These are phyloP conservation scores for Cyberlindnera xylosilytica DNA, from an alignment of 805 yeast genomes.

Conservation along the genomic window DNA sequence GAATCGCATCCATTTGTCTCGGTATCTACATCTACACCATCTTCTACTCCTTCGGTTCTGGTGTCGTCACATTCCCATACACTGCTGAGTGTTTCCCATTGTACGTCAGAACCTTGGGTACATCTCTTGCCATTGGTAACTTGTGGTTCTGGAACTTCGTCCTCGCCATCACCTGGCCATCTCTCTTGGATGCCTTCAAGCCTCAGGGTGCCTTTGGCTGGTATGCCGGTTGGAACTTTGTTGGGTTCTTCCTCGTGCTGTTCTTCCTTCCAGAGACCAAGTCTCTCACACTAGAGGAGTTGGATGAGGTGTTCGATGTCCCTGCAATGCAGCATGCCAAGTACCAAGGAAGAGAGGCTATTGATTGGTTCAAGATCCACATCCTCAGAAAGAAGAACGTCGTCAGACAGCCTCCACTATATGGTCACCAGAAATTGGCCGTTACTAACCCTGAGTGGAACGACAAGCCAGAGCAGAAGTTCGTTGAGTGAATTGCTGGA, in stretches of 20 bases:
- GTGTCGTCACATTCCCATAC: conserved; percentile 87
- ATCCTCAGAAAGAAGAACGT: conserved; percentile 47
- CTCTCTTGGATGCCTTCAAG: conserved; percentile 59
- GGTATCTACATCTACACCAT: conserved; percentile 74
- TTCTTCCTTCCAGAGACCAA: conserved; percentile 70
- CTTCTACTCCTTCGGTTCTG: conserved; percentile 81
- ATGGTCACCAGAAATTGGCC: conserved; percentile 55
- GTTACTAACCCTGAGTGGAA: conserved; percentile 62
- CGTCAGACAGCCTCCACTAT: conserved; percentile 51
- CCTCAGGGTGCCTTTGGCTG: conserved; percentile 87
- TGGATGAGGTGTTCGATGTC: conserved; percentile 67
- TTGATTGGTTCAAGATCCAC: conserved; percentile 42
- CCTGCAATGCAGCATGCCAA: conserved; percentile 54
- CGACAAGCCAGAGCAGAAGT: conserved; percentile 52
- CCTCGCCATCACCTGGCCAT: conserved; percentile 77
- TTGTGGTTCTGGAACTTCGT: conserved; percentile 73
- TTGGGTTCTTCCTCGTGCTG: conserved; percentile 67
- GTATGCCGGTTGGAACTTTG: conserved; percentile 81
- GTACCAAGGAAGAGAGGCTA: conserved; percentile 38
- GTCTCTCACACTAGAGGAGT: conserved; percentile 64
- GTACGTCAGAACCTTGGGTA: conserved; percentile 75
- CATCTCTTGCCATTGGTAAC: conserved; percentile 75
- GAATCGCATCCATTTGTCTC: conserved; percentile 63
- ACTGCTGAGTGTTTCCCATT: conserved; percentile 83
- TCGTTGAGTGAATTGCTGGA: conserved; percentile 38